Evolutionary conservation across 2,329 filamentous ascomycete genomes (phyloP).

Genomic region (Paecilomyces variotii): DNA sequence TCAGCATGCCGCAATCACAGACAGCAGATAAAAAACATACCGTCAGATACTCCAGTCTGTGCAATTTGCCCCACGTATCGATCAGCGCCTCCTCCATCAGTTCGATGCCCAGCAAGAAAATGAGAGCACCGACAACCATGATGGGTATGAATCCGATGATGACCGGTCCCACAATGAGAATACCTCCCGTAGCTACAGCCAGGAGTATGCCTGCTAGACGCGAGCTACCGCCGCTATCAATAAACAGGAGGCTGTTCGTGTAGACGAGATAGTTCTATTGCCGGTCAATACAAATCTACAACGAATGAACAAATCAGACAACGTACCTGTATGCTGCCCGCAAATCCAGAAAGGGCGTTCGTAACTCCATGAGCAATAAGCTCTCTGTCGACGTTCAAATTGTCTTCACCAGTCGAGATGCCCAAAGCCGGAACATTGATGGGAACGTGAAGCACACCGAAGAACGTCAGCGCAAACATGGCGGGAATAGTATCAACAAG

Average conservation of each 20-base stretch:
- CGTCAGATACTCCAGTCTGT: slow-evolving; percentile 80
- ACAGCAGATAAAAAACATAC: slow-evolving; percentile 37
- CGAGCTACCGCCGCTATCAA: slow-evolving; percentile 81
- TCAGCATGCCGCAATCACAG: neutral
- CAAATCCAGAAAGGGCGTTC: slow-evolving; percentile 78
- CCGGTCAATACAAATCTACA: neutral
- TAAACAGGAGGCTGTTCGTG: slow-evolving; percentile 95
- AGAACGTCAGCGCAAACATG: slow-evolving; percentile 96
- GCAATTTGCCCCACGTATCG: slow-evolving; percentile 80
- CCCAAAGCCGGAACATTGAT: slow-evolving; percentile 96
- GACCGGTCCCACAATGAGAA: slow-evolving; percentile 77
- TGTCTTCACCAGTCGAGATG: slow-evolving; percentile 83
- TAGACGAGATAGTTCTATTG: slow-evolving; percentile 93
- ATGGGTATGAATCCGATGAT: slow-evolving; percentile 93
- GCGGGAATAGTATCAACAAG: slow-evolving; percentile 79
- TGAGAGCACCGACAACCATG: slow-evolving; percentile 92
- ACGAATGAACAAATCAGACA: neutral
- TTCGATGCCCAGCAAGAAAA: slow-evolving; percentile 91
- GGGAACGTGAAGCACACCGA: slow-evolving; percentile 91
- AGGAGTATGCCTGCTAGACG: slow-evolving; percentile 80
- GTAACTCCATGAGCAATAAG: slow-evolving; percentile 88
- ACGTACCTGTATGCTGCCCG: slow-evolving; percentile 68
- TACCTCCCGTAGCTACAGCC: slow-evolving; percentile 67
- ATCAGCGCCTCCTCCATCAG: slow-evolving; percentile 81
- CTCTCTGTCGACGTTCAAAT: slow-evolving; percentile 83